phyloP scores from a whole-genome alignment of 1,284 basidiomycete species.

The Paramarasmius palmivorus region DNA sequence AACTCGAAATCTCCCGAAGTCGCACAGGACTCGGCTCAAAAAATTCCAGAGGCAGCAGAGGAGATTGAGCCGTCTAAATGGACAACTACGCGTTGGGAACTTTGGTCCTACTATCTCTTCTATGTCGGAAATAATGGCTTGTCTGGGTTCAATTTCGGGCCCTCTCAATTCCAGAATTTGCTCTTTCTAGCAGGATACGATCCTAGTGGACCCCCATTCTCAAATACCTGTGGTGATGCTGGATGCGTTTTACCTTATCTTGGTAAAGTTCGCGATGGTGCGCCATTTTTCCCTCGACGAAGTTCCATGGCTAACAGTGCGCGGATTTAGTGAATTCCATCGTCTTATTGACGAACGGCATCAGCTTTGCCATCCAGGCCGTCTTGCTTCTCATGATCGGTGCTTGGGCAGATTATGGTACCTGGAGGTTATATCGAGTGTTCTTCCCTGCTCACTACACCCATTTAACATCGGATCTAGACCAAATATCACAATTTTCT shows the following conservation, averaged over 20 bases:
- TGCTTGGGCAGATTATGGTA: conserved; percentile 79
- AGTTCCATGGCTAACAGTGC: not conserved
- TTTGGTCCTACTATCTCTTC: conserved; percentile 74
- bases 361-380: conserved; percentile 74
- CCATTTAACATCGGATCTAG: conserved; percentile 30
- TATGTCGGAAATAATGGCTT: conserved; percentile 76
- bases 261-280: conserved; percentile 62
- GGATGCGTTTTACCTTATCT: conserved; percentile 69
- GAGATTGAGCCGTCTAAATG: conserved; percentile 19
- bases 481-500: conserved; percentile 78
- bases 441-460: not conserved
- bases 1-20: too few relatives aligned
- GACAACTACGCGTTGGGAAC: conserved; percentile 55
- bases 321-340: conserved; percentile 66
- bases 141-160: conserved; percentile 75
- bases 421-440: conserved; percentile 57
- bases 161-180: conserved; percentile 76
- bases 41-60: not conserved
- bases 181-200: conserved; percentile 73
- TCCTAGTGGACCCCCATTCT: conserved; percentile 55
- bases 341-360: conserved; percentile 74
- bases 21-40: not conserved
- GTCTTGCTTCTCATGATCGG: conserved; percentile 64
- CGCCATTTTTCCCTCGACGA: conserved; percentile 22
- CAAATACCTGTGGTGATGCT: conserved; percentile 49